Conservation (phyloP, 345 rosid species). For the Draba incana region DNA sequence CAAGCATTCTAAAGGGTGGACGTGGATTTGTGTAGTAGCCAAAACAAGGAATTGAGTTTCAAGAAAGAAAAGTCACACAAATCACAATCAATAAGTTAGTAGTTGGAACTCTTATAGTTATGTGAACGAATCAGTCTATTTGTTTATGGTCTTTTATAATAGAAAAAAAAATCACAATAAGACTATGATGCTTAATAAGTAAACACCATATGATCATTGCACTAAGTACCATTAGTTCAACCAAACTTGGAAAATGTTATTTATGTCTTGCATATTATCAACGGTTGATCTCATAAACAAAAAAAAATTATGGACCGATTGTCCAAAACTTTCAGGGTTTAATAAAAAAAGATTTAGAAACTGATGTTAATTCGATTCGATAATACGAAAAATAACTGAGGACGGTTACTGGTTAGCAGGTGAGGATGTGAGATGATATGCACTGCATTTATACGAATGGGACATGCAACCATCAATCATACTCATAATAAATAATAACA, state of each 20-base stretch:
- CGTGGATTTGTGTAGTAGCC: background rate
- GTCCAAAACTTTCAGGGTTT: no score
- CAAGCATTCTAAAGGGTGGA: background rate
- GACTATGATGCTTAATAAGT: background rate
- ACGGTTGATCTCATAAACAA: no score
- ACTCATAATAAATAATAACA: background rate
- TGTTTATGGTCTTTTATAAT: slow-evolving; percentile 1
- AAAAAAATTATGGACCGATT: no score
- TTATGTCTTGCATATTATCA: no score
- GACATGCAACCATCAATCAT: slow-evolving; percentile 24
- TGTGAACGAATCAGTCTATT: slow-evolving; percentile 6
- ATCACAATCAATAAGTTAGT: slow-evolving; percentile 41
- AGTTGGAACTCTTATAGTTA: slow-evolving; percentile 25
- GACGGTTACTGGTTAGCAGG: slow-evolving; percentile 37
- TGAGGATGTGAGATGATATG: slow-evolving; percentile 21
- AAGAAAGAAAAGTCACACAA: slow-evolving; percentile 26
- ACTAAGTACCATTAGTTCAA: no score
- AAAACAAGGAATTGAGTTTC: slow-evolving; percentile 2
- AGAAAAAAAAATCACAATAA: no score
- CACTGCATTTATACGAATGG: slow-evolving; percentile 29
- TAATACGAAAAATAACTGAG: slow-evolving; percentile 18
- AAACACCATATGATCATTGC: background rate
- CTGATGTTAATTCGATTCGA: background rate
- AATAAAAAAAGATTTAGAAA: no score
- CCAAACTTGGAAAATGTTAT: no score